Evolutionary conservation across 2,329 filamentous ascomycete genomes (phyloP).

Genomic region (Cercospora sojina): DNA sequence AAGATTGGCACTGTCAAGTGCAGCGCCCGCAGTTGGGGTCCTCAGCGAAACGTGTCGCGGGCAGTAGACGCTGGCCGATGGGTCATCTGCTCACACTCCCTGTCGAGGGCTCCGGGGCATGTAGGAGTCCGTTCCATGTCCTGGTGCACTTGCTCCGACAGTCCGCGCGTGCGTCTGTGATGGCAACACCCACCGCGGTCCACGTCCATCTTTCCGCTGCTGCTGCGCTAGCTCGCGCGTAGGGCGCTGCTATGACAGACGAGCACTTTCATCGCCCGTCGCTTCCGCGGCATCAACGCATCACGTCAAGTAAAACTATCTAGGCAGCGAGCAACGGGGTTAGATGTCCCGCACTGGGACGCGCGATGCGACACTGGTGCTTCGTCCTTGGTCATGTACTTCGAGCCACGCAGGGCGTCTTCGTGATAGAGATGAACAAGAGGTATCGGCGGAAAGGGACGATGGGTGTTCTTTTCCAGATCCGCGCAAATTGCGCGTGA

Average conservation of each 20-base stretch:
- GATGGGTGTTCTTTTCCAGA: slow-evolving; percentile 6
- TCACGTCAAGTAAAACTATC: slow-evolving; percentile 9
- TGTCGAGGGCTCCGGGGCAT: neutral
- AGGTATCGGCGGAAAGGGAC: neutral
- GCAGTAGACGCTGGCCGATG: neutral
- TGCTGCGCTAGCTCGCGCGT: neutral
- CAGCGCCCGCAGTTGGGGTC: neutral
- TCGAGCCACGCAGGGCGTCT: neutral
- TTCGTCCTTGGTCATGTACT: neutral
- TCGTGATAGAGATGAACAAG: neutral
- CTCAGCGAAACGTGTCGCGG: neutral
- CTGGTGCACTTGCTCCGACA: neutral
- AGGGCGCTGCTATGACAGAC: neutral
- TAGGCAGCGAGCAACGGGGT: neutral
- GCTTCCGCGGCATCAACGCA: neutral
- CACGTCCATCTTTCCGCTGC: neutral
- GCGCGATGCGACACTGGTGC: neutral
- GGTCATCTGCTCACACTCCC: neutral
- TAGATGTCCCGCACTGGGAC: neutral
- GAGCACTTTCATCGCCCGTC: neutral
- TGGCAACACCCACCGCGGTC: neutral
- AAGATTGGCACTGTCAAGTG: neutral
- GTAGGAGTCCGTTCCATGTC: neutral
- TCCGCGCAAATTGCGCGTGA: neutral
- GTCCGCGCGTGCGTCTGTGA: neutral